Base-by-base conservation (phyloP, 495 filamentous ascomycete genomes). In the Talaromyces trachyspermus region DNA sequence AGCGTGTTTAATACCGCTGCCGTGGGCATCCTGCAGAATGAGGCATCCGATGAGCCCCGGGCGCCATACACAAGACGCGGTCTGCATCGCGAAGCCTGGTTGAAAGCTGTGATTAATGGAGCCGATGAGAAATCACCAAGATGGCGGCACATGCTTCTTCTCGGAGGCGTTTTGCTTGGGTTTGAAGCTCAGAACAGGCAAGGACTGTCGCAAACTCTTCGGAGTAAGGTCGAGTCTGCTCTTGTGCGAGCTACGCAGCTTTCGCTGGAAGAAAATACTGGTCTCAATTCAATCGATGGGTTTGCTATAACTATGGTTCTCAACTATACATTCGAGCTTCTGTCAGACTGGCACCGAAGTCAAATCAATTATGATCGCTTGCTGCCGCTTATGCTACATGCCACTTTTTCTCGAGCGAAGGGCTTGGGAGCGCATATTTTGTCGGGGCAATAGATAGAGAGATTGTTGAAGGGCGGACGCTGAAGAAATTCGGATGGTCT, bases 1-100 rank as follows among this genome's bases (percentile, higher is more conserved):
- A 85, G 88, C 60, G 79, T 94, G 52, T 97, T 88, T 73, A 92
- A 94, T 60, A 84, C 84, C 10, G 88, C 92, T 43, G 80, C 85
- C 2, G 76, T 79, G 42, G 78, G 78, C 22, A 68, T 89, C 8
- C 68, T 80, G 46, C 74, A 78, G 47, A 75, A 78, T 54, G 78
- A 80, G 37, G 64, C 60, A 4, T 63, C 63, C 36, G 64, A 61
- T 43, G 64, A 62, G 11, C 62, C 67, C 2, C 60, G 63, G 12
- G 60, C 69, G 32, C 61, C 65, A 1, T 45, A 3, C 59, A 66
- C 55, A 17, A 69, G 51, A 46, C 76, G 66, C 18, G 76, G 69
- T 60, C 39, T 70, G 76, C 53, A 65, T 52, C 51, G 75, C 29
- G 86, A 95, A 50, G 85, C 81, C 27, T 98, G 92, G 92, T 74